Evolutionary conservation across 805 yeast genomes (phyloP), one percentile per base, ranked within the genome.

Genomic region (Wickerhamomyces subpelliculosus): DNA sequence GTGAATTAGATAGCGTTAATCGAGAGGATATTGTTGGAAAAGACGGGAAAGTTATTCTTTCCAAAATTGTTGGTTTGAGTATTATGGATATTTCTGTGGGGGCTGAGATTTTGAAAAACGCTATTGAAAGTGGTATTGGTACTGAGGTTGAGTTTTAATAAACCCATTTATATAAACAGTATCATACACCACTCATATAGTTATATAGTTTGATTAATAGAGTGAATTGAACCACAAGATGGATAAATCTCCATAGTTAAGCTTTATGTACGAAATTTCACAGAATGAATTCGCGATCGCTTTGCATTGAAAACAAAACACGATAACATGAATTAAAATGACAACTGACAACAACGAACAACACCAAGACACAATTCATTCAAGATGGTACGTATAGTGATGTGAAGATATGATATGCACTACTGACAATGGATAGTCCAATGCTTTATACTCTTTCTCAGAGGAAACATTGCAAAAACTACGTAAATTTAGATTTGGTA

Each of bases 401-500:
- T 11, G 6, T 16, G 18, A 26, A 26, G n/a, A 10, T 6, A 9
- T 10, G 8, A 13, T 10, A 10, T 23, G 12, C 8, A 4, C 7
- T 12, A 11, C 29, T 27, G 16, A 27, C 29, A 27, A 14, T 7
- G 5, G 13, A 60, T 8, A 54, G 71, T 69, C 75, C 43, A 61
- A 72, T 16, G 67, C 79, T 1, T 61, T 86, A 41, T 84, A 84
- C 57, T 59, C 78, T 0, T 71, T 85, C 45, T 64, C 82, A 10
- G 68, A 76, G 6, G 83, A 74, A 32, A 81, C 94, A 0, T 64
- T 72, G 34, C 58, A 73, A 9, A 67, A 58, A 13, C 72, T 86
- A 29, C 77, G 75, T 45, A 85, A 82, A 61, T 87, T 87, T 58
- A 73, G 95, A 40, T 75, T 80, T 43, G 65, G 78, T 13, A 81